Evolutionary conservation across 768 basidiomycete species (phyloP).

Genomic region (Calocera cornea): DNA sequence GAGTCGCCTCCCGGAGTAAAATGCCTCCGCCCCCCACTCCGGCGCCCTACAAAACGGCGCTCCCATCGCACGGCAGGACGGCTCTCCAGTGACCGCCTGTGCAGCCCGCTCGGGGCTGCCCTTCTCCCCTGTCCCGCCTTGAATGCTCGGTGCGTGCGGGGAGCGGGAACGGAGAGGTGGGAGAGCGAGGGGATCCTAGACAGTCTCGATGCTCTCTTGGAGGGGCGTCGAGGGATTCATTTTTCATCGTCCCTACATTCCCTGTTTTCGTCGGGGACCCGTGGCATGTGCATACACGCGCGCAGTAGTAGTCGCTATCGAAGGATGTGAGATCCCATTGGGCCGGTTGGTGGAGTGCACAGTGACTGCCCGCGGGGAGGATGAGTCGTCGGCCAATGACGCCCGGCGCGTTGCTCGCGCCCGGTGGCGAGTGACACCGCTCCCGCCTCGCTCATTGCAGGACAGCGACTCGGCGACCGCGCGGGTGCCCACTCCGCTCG

Average conservation of each 20-base stretch:
- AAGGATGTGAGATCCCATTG: too few species aligned
- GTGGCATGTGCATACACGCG: too few species aligned
- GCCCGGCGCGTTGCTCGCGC: too few species aligned
- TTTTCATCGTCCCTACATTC: slow-evolving; percentile 2
- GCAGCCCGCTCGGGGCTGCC: slow-evolving; percentile 1
- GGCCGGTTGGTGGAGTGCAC: too few species aligned
- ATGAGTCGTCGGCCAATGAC: too few species aligned
- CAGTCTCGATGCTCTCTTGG: neutral
- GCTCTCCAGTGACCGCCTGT: neutral
- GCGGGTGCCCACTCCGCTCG: too few species aligned
- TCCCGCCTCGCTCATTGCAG: too few species aligned
- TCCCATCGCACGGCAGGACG: neutral
- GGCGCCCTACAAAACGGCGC: neutral
- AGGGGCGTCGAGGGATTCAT: neutral
- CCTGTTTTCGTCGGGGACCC: neutral
- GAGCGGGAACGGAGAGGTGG: slow-evolving; percentile 5
- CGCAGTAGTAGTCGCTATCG: too few species aligned
- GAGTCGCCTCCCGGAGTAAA: neutral
- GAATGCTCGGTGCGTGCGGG: neutral
- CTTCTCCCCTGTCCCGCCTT: neutral
- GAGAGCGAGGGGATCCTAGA: neutral
- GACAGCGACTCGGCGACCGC: too few species aligned
- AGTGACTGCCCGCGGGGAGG: too few species aligned
- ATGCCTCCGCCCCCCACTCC: neutral
- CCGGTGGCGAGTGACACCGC: too few species aligned